A percentile compares a stretch with the other conserved stretches of the same genome.
These are phyloP conservation scores for Funneliformis geosporum DNA, from an alignment of 192 early-diverging fungal species.

Conservation along the genomic window DNA sequence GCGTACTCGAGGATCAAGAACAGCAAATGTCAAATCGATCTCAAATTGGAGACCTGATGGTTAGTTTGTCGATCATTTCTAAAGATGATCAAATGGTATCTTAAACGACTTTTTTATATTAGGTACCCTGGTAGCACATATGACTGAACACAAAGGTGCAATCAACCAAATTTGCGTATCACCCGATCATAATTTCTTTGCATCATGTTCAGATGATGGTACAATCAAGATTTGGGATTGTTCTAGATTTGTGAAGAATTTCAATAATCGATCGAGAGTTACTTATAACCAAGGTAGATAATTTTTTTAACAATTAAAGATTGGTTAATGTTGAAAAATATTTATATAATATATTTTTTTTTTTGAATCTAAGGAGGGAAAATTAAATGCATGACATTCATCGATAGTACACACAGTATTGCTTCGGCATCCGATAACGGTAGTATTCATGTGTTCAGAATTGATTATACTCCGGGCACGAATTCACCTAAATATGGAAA, in stretches of 20 bases:
- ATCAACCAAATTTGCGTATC: constrained; percentile 72
- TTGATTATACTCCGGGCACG: constrained; percentile 43
- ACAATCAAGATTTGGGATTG: constrained; percentile 84
- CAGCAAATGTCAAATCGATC: constrained; percentile 42
- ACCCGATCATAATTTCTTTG: constrained; percentile 73
- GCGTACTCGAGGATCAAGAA: constrained; percentile 35
- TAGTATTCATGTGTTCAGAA: constrained; percentile 72
- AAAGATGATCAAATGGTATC: too few species aligned
- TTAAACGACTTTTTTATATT: not conserved
- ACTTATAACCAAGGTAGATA: constrained; percentile 65
- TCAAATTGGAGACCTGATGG: constrained; percentile 76
- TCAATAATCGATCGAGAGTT: constrained; percentile 73
- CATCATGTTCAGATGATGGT: constrained; percentile 83
- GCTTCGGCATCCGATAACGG: constrained; percentile 82
- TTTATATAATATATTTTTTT: not conserved
- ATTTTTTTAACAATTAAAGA: not conserved
- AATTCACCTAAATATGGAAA: constrained; percentile 61
- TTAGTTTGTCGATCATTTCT: not conserved
- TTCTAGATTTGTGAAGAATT: constrained; percentile 77
- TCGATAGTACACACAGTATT: constrained; percentile 76
- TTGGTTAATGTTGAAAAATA: not conserved
- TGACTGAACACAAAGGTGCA: constrained; percentile 82
- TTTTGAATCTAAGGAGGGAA: constrained; percentile 58
- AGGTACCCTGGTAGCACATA: constrained; percentile 72
- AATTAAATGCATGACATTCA: constrained; percentile 76